Base-by-base conservation (phyloP, 345 rosid genomes). In the Hypericum androsaemum region DNA sequence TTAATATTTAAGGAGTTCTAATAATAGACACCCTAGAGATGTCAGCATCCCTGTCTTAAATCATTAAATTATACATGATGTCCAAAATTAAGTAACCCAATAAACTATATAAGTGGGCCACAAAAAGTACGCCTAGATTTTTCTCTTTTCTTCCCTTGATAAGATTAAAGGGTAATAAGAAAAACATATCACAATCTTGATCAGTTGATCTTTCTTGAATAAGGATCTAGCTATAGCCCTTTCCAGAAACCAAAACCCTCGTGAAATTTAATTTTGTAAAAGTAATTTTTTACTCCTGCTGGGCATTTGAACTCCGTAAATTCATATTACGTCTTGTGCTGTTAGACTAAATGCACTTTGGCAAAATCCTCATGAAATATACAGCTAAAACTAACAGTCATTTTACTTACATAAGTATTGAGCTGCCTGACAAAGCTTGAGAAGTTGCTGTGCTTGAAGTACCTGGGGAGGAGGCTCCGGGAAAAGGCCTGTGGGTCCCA, bases 401-500 rank as follows among this genome's bases (percentile, higher is more conserved):
- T 3, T n/a, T 2, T 2, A 57, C 71, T 61, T 22, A 67, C 71
- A 67, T 67, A 67, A 12, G 71, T 67, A 32, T 67, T 67, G 14
- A 67, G 71, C 66, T 67, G 71, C 54, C 71, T 56, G 43, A 67
- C 71, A 62, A 67, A 67, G 66, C 71, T 67, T 13, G 71, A 67
- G 59, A 67, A 67, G 37, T 67, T 67, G 38, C 47, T 67, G 66
- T 67, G 71, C 66, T 67, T 67, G 59, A 67, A 67, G 51, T 52
- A 67, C 57, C 57, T 61, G 10, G 71, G 71, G 22, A 67, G 66
- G 61, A 67, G 66, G 47, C 28, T 46, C 22, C 13, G n/a, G 35
- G 71, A 16, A 10, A 43, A 22, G 37, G 74, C 54, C 41, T 77
- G 84, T 7, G 88, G 86, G 72, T 81, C 86, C 88, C 86, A 84